Base-by-base conservation (phyloP, 257 asterid species). In the Capsicum baccatum region DNA sequence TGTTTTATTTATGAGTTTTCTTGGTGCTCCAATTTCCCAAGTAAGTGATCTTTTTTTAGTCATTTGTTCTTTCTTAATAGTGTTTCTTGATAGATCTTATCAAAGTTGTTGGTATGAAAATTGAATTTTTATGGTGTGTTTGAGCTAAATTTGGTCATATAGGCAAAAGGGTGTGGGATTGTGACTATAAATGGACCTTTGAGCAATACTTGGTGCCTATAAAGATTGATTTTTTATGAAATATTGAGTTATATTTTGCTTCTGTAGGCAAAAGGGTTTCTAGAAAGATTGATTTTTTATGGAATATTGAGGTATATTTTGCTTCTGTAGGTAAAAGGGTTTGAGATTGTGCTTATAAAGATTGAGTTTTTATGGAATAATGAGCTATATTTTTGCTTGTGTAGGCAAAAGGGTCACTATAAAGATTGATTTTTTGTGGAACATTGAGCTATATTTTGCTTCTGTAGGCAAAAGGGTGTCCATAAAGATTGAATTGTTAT, bases 51-150 rank as follows among this genome's bases (percentile, higher is more conserved):
- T 54, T 70, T 47, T 14, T 35, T 26, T 26, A 26, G 33, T 26
- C 33, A 26, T 1, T 26, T 26, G 33, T 26, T 62, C 19, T 68
- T 56, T 47, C 68, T 63, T 52, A 15, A 21, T 50, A 3, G 35
- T 78, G 57, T 58, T 84, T 17, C 42, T 57, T 48, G 66, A 44
- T 66, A 88, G 90, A 92, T 91, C 93, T 89, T 86, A 50, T 85
- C n/a, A 14, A 5, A 78, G 64, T 54, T 78, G 9, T 78, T 78
- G 14, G 5, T 74, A 7, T 74, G 54, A 26, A 52, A 9, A 44
- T 44, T 63, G 70, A 10, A 6, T 17, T 70, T 70, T n/a, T 39
- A 69, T 8, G 21, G 55, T 8, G 5, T 69, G 9, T 42, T 62
- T 4, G 33, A 69, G 15, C 33, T 70, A 47, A 42, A 16, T 42